Conservation (phyloP, 176 grass and related monocot genomes). For the Zoysia japonica region DNA sequence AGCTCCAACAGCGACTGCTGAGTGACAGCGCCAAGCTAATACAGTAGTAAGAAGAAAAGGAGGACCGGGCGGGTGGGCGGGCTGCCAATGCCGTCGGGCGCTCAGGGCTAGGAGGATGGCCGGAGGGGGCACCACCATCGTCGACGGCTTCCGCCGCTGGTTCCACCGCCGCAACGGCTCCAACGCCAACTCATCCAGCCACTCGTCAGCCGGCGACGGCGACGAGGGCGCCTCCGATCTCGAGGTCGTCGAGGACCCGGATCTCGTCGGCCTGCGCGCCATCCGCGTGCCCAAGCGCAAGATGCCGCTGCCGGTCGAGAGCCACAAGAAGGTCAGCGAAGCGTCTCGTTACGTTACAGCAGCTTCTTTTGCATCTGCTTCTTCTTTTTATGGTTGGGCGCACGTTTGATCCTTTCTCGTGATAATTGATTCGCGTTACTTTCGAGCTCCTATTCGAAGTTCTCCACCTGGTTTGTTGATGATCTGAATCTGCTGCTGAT, state of each 20-base stretch:
- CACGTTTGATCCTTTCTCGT: neutral
- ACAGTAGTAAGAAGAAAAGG: neutral
- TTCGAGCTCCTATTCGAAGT: too few species aligned
- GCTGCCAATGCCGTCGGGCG: slow-evolving; percentile 45
- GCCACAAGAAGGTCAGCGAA: slow-evolving; percentile 60
- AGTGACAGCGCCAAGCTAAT: slow-evolving; percentile 12
- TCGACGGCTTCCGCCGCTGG: slow-evolving; percentile 69
- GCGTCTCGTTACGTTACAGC: neutral
- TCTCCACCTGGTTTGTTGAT: too few species aligned
- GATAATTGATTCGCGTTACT: slow-evolving; percentile 19
- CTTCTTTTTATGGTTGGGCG: neutral
- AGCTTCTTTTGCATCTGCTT: neutral
- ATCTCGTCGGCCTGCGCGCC: slow-evolving; percentile 45
- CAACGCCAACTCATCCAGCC: slow-evolving; percentile 33
- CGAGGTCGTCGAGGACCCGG: slow-evolving; percentile 57
- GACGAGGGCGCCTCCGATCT: slow-evolving; percentile 28
- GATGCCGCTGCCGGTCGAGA: slow-evolving; percentile 53
- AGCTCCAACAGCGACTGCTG: neutral
- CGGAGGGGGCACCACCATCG: slow-evolving; percentile 55
- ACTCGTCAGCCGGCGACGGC: slow-evolving; percentile 40
- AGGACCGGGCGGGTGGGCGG: neutral
- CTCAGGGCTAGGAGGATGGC: slow-evolving; percentile 46
- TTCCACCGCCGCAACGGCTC: slow-evolving; percentile 64
- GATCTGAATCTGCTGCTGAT: too few species aligned
- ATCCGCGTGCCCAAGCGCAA: slow-evolving; percentile 77